Evolutionary conservation across 306 rosid genomes (phyloP).

Genomic region (Abrus precatorius): DNA sequence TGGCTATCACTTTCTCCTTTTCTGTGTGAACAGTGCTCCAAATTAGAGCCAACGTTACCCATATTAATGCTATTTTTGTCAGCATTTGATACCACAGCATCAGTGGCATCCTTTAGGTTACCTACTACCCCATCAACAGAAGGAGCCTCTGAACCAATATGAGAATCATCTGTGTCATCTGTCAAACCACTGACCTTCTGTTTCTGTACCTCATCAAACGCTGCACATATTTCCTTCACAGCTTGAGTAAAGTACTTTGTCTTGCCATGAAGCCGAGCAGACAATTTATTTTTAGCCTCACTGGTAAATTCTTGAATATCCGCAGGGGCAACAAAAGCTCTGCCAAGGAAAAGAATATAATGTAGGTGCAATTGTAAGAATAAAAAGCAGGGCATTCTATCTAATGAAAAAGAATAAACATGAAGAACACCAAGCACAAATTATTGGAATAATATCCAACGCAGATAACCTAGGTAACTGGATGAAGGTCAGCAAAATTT

Average conservation of each 20-base stretch:
- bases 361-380: slow-evolving; percentile 42
- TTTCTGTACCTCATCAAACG: slow-evolving; percentile 79
- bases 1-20: slow-evolving; percentile 60
- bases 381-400: slow-evolving; percentile 32
- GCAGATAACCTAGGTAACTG: slow-evolving; percentile 14
- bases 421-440: slow-evolving; percentile 26
- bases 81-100: slow-evolving; percentile 51
- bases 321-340: slow-evolving; percentile 96
- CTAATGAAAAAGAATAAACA: slow-evolving; percentile 36
- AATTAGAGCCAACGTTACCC: slow-evolving; percentile 59
- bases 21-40: slow-evolving; percentile 68
- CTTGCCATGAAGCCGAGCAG: slow-evolving; percentile 79
- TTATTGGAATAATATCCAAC: slow-evolving; percentile 22
- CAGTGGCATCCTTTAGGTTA: slow-evolving; percentile 62
- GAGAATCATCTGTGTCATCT: slow-evolving; percentile 71
- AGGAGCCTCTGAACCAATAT: slow-evolving; percentile 69
- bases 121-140: slow-evolving; percentile 64
- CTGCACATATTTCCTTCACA: slow-evolving; percentile 87
- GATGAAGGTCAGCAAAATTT: slow-evolving; percentile 16
- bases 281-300: slow-evolving; percentile 75
- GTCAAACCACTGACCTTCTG: slow-evolving; percentile 67
- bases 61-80: slow-evolving; percentile 50
- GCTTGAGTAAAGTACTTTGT: slow-evolving; percentile 86
- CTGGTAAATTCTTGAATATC: slow-evolving; percentile 87
- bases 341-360: slow-evolving; percentile 55